A percentile compares a stretch with the other conserved stretches of the same genome.
Evolutionary conservation across 208 protist genomes (phyloP).

Genomic region (Entamoeba dispar): DNA sequence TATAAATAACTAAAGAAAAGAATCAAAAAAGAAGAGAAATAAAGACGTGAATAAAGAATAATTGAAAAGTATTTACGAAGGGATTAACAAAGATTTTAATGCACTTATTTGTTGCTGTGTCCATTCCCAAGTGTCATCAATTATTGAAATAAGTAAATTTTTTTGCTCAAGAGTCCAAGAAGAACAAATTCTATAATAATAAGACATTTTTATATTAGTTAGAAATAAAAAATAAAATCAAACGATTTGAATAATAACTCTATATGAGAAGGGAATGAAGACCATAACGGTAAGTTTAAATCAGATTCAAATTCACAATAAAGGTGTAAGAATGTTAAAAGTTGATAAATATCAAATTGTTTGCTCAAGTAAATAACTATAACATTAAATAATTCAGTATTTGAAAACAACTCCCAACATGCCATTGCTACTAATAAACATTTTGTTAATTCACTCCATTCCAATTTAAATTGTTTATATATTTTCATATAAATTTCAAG

Average conservation of each 20-base stretch:
- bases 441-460: background rate
- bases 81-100: no score
- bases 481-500: background rate
- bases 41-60: no score
- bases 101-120: no score
- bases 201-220: no score
- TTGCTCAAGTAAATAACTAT: background rate
- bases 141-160: no score
- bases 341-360: background rate
- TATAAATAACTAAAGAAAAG: no score
- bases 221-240: background rate
- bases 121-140: no score
- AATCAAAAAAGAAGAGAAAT: no score
- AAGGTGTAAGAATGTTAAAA: background rate
- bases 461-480: background rate
- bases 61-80: no score
- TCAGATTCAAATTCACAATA: background rate
- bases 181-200: no score
- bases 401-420: background rate
- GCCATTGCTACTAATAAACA: background rate
- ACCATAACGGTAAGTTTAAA: background rate
- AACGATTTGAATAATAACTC: background rate
- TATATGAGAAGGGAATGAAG: background rate
- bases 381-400: background rate
- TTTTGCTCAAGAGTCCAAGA: no score